These are phyloP conservation scores for Mitragyna speciosa DNA, from an alignment of 257 asterid species.

Conservation along the genomic window DNA sequence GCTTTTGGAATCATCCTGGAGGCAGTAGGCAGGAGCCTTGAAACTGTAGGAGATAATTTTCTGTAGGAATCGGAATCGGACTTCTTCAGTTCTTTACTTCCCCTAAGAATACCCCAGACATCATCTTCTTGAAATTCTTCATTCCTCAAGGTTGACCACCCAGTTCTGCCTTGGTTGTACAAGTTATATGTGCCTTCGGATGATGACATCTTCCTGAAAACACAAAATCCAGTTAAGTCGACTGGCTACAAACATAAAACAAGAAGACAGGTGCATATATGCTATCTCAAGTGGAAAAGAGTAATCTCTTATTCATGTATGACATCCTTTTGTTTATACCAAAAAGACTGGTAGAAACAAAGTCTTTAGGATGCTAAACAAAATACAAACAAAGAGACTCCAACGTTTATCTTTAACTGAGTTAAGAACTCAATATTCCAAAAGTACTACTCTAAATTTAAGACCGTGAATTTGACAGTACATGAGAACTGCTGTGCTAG, in stretches of 20 bases:
- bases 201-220: constrained; percentile 33
- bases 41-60: constrained; percentile 9
- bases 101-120: constrained; percentile 37
- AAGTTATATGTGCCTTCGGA: constrained; percentile 27
- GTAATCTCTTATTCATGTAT: neutral
- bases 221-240: neutral
- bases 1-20: constrained; percentile 37
- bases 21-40: constrained; percentile 33
- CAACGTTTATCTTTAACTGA: neutral
- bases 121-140: constrained; percentile 66
- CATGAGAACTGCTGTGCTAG: neutral
- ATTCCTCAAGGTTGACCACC: constrained; percentile 51
- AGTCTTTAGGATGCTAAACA: neutral
- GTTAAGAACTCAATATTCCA: neutral
- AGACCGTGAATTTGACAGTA: neutral
- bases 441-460: neutral
- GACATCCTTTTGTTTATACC: too few relatives aligned
- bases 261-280: neutral
- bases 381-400: neutral
- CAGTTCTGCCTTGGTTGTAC: constrained; percentile 46
- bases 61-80: constrained; percentile 18
- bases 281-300: neutral
- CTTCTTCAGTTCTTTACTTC: constrained; percentile 12
- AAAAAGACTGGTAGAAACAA: neutral
- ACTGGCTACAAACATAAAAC: neutral